phyloP scores from a whole-genome alignment of 2,329 filamentous ascomycete species.

The Chalaropsis ovoidea region DNA sequence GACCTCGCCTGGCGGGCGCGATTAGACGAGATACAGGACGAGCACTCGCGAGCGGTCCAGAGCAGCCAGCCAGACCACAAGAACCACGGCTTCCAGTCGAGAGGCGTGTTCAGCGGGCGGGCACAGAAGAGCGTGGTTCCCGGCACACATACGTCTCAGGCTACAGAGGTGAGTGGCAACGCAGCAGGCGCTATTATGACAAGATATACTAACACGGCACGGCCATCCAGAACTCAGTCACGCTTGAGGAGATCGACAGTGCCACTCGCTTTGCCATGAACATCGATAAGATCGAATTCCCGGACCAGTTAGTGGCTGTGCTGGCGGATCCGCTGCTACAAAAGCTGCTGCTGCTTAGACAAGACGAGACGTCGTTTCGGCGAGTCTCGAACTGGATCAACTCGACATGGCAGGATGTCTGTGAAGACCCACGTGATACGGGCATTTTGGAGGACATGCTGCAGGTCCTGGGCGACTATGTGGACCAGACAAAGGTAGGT shows the following conservation, averaged over 20 bases:
- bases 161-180: slow-evolving; percentile 48
- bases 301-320: slow-evolving; percentile 70
- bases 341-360: slow-evolving; percentile 59
- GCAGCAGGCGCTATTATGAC: not conserved
- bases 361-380: slow-evolving; percentile 42
- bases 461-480: slow-evolving; percentile 47
- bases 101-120: slow-evolving; percentile 47
- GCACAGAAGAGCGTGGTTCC: slow-evolving; percentile 42
- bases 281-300: slow-evolving; percentile 68
- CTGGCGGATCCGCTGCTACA: slow-evolving; percentile 67
- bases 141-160: slow-evolving; percentile 61
- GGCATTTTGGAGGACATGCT: slow-evolving; percentile 46
- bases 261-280: slow-evolving; percentile 59
- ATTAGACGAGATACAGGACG: slow-evolving; percentile 56
- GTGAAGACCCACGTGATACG: slow-evolving; percentile 42
- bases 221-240: slow-evolving; percentile 45
- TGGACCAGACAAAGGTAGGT: slow-evolving; percentile 45
- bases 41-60: slow-evolving; percentile 39
- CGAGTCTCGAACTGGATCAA: slow-evolving; percentile 52
- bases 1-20: slow-evolving; percentile 63
- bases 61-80: slow-evolving; percentile 33
- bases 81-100: slow-evolving; percentile 31
- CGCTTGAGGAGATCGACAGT: slow-evolving; percentile 67
- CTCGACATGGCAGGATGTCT: slow-evolving; percentile 46
- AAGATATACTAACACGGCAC: not conserved